These are phyloP conservation scores for Epichloe brachyelytri DNA, from an alignment of 2,329 filamentous ascomycete species.

Conservation along the genomic window DNA sequence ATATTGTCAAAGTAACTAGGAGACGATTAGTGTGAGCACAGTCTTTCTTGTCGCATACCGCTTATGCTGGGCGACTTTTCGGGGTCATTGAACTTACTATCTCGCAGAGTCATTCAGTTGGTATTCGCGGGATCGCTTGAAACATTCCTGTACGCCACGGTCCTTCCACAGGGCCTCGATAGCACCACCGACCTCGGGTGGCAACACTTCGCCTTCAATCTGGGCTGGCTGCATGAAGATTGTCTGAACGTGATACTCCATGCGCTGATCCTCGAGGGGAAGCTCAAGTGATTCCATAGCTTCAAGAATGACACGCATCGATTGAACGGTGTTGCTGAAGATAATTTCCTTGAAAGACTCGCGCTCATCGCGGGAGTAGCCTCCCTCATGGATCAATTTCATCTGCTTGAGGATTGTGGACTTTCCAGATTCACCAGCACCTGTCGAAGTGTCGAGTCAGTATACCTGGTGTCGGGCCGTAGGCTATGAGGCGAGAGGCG, in stretches of 20 bases:
- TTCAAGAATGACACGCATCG: slow-evolving; percentile 56
- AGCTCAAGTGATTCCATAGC: slow-evolving; percentile 60
- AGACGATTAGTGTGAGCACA: slow-evolving; percentile 18
- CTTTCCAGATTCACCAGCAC: slow-evolving; percentile 82
- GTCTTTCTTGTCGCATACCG: not conserved
- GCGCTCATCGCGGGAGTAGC: slow-evolving; percentile 82
- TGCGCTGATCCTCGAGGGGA: slow-evolving; percentile 78
- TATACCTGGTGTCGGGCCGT: not conserved
- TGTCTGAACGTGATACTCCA: slow-evolving; percentile 95
- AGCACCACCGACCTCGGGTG: slow-evolving; percentile 86
- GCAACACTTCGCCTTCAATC: slow-evolving; percentile 87
- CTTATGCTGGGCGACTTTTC: not conserved
- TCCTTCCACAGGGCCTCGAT: slow-evolving; percentile 92
- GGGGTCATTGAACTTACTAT: slow-evolving; percentile 46
- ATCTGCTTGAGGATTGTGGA: slow-evolving; percentile 29
- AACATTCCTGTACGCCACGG: slow-evolving; percentile 83
- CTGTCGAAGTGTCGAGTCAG: slow-evolving; percentile 29
- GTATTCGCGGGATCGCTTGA: slow-evolving; percentile 91
- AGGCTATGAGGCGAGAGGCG: no score
- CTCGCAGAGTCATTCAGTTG: slow-evolving; percentile 91
- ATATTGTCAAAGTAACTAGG: slow-evolving; percentile 90
- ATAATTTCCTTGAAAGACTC: slow-evolving; percentile 61
- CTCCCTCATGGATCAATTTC: slow-evolving; percentile 99
- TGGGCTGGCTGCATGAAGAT: slow-evolving; percentile 98
- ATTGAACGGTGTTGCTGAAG: slow-evolving; percentile 58